Evolutionary conservation across 257 asterid genomes (phyloP).

Genomic region (Verbascum thapsus): DNA sequence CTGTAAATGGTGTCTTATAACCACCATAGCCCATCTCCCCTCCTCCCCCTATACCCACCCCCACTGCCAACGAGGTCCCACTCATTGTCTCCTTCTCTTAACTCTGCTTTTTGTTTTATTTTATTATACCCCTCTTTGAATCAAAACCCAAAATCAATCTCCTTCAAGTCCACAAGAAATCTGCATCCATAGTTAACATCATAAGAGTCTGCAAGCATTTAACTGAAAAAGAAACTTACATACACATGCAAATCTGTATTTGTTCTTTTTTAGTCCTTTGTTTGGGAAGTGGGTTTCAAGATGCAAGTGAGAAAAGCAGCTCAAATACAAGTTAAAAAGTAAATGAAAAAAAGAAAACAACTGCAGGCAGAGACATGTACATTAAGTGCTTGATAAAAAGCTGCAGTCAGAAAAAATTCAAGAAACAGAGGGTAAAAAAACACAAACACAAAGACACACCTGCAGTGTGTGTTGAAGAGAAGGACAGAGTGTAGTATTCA

Average conservation of each 20-base stretch:
- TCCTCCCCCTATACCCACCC: constrained; percentile 48
- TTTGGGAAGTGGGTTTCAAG: constrained; percentile 24
- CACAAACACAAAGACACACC: constrained; percentile 34
- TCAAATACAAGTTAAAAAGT: neutral
- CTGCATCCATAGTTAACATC: constrained; percentile 49
- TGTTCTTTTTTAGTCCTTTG: constrained; percentile 6
- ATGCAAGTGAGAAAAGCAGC: constrained; percentile 23
- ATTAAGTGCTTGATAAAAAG: constrained; percentile 30
- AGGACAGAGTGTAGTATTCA: constrained; percentile 42
- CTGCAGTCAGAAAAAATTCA: constrained; percentile 33
- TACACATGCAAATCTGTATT: constrained; percentile 29
- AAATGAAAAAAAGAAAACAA: neutral
- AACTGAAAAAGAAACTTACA: constrained; percentile 17
- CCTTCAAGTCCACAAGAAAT: constrained; percentile 32
- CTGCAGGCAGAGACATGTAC: constrained; percentile 31
- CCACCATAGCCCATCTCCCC: constrained; percentile 63
- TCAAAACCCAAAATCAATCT: constrained; percentile 16
- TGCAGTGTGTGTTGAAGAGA: constrained; percentile 30
- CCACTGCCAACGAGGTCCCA: constrained; percentile 57
- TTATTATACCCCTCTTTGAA: constrained; percentile 31
- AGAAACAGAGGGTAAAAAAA: constrained; percentile 21
- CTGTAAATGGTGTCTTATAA: constrained; percentile 77
- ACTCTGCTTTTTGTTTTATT: constrained; percentile 10
- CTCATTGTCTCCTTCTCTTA: constrained; percentile 47
- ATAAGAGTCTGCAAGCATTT: constrained; percentile 31